phyloP scores from a whole-genome alignment of 2,329 filamentous ascomycete species.

The Emmonsiellopsis sp. region DNA sequence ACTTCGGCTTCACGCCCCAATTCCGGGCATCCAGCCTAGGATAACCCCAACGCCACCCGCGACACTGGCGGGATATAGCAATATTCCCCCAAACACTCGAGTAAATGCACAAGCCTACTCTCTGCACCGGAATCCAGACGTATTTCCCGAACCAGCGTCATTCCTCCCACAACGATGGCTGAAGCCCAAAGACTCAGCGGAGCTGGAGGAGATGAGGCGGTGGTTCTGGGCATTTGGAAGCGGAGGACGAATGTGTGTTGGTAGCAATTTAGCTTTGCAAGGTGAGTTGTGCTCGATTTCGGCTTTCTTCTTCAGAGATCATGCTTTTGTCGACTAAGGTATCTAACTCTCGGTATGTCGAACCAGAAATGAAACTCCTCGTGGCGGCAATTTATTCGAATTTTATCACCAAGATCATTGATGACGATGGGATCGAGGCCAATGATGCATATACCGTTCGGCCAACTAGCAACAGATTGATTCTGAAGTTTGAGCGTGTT shows the following conservation, averaged over 20 bases:
- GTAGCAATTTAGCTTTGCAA: slow-evolving; percentile 40
- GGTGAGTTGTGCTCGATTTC: slow-evolving; percentile 19
- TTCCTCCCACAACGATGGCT: slow-evolving; percentile 45
- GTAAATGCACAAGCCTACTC: slow-evolving; percentile 44
- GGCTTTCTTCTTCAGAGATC: background rate
- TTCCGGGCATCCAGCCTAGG: slow-evolving; percentile 55
- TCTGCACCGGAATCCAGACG: slow-evolving; percentile 40
- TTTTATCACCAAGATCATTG: slow-evolving; percentile 51
- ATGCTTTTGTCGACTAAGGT: no score
- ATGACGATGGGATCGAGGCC: slow-evolving; percentile 57
- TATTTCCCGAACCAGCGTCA: slow-evolving; percentile 40
- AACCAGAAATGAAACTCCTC: slow-evolving; percentile 62
- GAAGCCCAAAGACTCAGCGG: slow-evolving; percentile 25
- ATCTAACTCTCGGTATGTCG: no score
- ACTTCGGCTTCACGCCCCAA: slow-evolving; percentile 52
- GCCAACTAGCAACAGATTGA: slow-evolving; percentile 49
- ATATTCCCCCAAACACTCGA: slow-evolving; percentile 35
- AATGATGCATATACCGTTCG: slow-evolving; percentile 56
- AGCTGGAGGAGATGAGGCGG: slow-evolving; percentile 36
- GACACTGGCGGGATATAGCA: slow-evolving; percentile 29
- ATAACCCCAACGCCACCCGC: slow-evolving; percentile 35
- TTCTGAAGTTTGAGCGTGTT: slow-evolving; percentile 44
- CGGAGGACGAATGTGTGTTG: slow-evolving; percentile 42
- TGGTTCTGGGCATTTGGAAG: slow-evolving; percentile 47
- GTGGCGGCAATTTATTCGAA: slow-evolving; percentile 63